Evolutionary conservation across 371 early-diverging fungal species (phyloP).

Genomic region (Mortierella sp.): DNA sequence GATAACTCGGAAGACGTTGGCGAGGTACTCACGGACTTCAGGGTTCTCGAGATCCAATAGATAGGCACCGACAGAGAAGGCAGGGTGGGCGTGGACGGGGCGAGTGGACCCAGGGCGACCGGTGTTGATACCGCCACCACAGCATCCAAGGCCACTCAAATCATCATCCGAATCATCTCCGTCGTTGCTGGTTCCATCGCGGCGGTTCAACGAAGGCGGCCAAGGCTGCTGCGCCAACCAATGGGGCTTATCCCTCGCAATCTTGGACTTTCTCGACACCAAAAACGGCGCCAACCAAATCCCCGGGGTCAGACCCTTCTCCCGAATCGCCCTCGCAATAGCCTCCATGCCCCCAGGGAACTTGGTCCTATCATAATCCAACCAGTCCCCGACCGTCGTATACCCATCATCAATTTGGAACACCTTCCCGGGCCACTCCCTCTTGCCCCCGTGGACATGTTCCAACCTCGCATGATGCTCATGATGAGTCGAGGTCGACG

Average conservation of each 20-base stretch:
- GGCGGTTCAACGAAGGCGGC: background rate
- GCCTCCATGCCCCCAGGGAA: slow-evolving; percentile 68
- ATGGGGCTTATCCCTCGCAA: slow-evolving; percentile 68
- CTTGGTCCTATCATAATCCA: slow-evolving; percentile 61
- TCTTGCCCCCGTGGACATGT: background rate
- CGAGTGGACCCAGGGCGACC: slow-evolving; percentile 63
- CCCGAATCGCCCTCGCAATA: slow-evolving; percentile 59
- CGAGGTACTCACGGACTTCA: slow-evolving; percentile 63
- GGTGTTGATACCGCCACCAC: slow-evolving; percentile 28
- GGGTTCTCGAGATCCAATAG: slow-evolving; percentile 68
- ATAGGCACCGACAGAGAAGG: slow-evolving; percentile 62
- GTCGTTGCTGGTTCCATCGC: background rate
- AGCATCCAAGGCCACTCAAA: slow-evolving; percentile 17
- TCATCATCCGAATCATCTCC: background rate
- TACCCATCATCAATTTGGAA: slow-evolving; percentile 77
- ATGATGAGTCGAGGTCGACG: slow-evolving; percentile 20
- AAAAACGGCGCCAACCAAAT: slow-evolving; percentile 75
- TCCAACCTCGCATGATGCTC: background rate
- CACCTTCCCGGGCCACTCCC: slow-evolving; percentile 65
- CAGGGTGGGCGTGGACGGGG: slow-evolving; percentile 46
- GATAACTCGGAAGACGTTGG: slow-evolving; percentile 65
- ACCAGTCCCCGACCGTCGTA: slow-evolving; percentile 73
- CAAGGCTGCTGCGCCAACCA: slow-evolving; percentile 64
- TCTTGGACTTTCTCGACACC: slow-evolving; percentile 61
- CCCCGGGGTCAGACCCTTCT: slow-evolving; percentile 65